phyloP scores from a whole-genome alignment of 192 early-diverging fungal species.

The Kappamyces sp. region DNA sequence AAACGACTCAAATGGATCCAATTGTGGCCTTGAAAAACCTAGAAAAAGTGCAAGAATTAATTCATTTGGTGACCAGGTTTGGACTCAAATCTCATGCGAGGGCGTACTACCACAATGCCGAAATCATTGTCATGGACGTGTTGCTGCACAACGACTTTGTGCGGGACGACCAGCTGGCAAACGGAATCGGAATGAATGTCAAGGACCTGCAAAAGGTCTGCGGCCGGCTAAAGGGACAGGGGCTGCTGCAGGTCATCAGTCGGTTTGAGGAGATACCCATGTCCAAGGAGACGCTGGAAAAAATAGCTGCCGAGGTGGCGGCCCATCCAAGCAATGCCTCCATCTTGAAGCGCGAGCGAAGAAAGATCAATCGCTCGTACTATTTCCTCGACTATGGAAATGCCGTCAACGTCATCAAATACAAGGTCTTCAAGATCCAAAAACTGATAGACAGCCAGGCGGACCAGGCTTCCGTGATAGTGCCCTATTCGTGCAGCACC shows the following conservation, averaged over 20 bases:
- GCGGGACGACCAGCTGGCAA: constrained; percentile 67
- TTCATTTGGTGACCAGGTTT: no score
- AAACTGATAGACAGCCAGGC: constrained; percentile 36
- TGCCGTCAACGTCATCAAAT: constrained; percentile 91
- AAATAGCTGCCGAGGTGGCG: neutral
- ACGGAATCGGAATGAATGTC: constrained; percentile 53
- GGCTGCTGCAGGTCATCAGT: constrained; percentile 51
- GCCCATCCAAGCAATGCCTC: neutral
- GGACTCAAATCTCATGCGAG: constrained; percentile 22
- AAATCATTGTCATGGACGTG: constrained; percentile 76
- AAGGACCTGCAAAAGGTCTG: constrained; percentile 75
- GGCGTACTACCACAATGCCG: constrained; percentile 74
- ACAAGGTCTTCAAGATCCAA: constrained; percentile 77
- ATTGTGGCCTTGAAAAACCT: no score
- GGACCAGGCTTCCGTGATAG: constrained; percentile 14
- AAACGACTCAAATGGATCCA: no score
- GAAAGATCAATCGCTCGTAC: constrained; percentile 22
- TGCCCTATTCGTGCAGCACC: neutral
- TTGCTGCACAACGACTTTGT: constrained; percentile 31
- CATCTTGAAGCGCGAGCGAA: constrained; percentile 18
- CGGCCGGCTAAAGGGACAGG: constrained; percentile 69
- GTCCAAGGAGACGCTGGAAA: neutral
- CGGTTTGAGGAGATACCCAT: neutral
- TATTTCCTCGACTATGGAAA: constrained; percentile 90
- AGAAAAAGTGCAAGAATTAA: no score